A percentile compares a stretch with the other conserved stretches of the same genome.
Evolutionary conservation across 2,329 filamentous ascomycete genomes (phyloP).

Genomic region (Coleophoma crateriformis): DNA sequence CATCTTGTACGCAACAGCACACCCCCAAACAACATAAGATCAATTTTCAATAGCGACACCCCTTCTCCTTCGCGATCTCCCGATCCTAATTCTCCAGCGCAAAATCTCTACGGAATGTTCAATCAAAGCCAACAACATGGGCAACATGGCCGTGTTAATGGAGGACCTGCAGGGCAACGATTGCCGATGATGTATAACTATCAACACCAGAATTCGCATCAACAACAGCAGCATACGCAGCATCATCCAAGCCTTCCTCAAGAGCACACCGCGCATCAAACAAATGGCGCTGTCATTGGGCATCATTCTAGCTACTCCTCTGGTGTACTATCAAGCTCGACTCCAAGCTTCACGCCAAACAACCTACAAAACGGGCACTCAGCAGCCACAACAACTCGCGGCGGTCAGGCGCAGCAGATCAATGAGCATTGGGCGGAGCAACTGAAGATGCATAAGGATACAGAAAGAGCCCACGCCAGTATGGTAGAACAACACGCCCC

Average conservation of each 20-base stretch:
- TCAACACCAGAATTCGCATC: constrained; percentile 46
- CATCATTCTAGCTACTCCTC: constrained; percentile 59
- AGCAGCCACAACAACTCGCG: constrained; percentile 33
- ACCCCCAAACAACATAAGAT: constrained; percentile 37
- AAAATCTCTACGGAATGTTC: constrained; percentile 54
- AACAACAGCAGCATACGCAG: constrained; percentile 54
- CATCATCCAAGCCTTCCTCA: constrained; percentile 56
- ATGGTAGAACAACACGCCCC: constrained; percentile 63
- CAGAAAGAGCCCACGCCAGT: constrained; percentile 65
- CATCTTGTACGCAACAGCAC: constrained; percentile 36
- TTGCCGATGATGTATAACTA: constrained; percentile 67
- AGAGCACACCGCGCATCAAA: constrained; percentile 48
- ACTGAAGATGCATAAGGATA: constrained; percentile 71
- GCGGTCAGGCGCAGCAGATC: constrained; percentile 44
- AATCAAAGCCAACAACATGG: constrained; percentile 64
- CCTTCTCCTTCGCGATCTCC: constrained; percentile 54
- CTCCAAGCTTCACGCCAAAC: constrained; percentile 46
- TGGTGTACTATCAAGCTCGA: constrained; percentile 58
- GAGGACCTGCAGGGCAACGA: constrained; percentile 54
- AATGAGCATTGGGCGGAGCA: constrained; percentile 85
- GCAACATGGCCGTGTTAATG: constrained; percentile 73
- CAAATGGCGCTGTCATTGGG: constrained; percentile 48
- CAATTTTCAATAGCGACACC: constrained; percentile 32
- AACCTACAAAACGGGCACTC: constrained; percentile 53
- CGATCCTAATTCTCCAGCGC: constrained; percentile 33